phyloP scores from a whole-genome alignment of 1,139 yeast species.

The Schizosaccharomyces versatilis region DNA sequence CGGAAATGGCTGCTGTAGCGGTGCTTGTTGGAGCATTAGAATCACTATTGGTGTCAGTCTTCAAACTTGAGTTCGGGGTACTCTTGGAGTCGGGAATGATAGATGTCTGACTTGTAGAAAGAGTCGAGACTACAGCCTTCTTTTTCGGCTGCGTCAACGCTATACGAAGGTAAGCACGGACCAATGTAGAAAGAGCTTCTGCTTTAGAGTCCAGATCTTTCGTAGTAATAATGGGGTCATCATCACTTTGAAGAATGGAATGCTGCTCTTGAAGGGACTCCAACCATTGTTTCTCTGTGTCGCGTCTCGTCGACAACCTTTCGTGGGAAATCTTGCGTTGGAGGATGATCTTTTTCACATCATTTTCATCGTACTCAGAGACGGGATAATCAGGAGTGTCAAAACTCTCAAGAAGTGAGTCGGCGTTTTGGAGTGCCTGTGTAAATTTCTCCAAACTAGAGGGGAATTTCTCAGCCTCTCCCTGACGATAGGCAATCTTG shows the following conservation, averaged over 20 bases:
- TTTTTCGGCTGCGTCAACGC: constrained; percentile 4
- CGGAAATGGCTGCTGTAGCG: background rate
- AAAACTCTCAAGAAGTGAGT: background rate
- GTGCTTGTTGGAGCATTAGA: background rate
- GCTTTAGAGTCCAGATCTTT: background rate
- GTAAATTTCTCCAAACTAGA: background rate
- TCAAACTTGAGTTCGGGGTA: background rate
- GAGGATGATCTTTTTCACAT: constrained; percentile 11
- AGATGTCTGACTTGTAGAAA: constrained; percentile 1
- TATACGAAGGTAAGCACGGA: background rate
- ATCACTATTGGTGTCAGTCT: background rate
- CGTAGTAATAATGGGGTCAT: background rate
- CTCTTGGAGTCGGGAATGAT: background rate
- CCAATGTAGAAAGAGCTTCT: background rate
- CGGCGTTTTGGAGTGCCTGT: background rate
- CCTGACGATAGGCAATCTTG: background rate
- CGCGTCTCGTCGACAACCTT: background rate
- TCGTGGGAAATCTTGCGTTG: background rate
- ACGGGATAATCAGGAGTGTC: constrained; percentile 2
- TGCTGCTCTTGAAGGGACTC: background rate
- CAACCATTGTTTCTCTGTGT: background rate
- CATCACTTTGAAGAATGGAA: background rate
- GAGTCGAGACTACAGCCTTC: constrained; percentile 5
- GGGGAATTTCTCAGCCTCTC: background rate
- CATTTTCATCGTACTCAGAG: constrained; percentile 12